Conservation (phyloP, 2,329 filamentous ascomycete genomes). For the Plectosphaerella plurivora region DNA sequence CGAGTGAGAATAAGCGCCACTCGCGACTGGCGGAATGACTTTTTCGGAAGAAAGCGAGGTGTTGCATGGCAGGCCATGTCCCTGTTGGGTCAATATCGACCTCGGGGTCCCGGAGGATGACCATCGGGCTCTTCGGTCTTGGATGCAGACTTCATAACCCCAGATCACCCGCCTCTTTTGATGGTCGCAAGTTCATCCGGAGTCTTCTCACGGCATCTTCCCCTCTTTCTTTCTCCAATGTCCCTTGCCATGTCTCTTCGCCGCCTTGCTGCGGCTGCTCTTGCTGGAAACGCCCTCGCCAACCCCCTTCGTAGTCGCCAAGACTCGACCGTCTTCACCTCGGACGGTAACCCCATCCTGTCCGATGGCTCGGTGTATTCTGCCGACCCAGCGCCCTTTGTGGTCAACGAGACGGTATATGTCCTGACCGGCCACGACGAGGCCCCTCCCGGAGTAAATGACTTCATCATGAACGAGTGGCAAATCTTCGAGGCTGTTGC, state of each 20-base stretch:
- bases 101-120: too few relatives aligned
- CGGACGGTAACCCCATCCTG: slow-evolving; percentile 29
- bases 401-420: slow-evolving; percentile 28
- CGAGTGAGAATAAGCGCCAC: too few relatives aligned
- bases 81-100: too few relatives aligned
- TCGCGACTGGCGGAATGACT: too few relatives aligned
- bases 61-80: too few relatives aligned
- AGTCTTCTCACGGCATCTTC: too few relatives aligned
- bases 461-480: slow-evolving; percentile 32
- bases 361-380: slow-evolving; percentile 31
- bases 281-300: background rate
- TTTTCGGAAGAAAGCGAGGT: too few relatives aligned
- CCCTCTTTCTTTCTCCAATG: background rate
- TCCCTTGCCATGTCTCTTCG: background rate
- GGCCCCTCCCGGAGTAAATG: slow-evolving; percentile 20
- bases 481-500: slow-evolving; percentile 23
- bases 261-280: background rate
- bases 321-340: slow-evolving; percentile 17
- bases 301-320: background rate
- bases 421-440: slow-evolving; percentile 29
- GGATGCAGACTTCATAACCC: too few relatives aligned
- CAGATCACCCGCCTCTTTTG: too few relatives aligned
- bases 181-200: too few relatives aligned
- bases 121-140: too few relatives aligned
- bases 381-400: slow-evolving; percentile 31